Conservation (phyloP, 352 stramenopile species). For the Phytopythium delawarense region DNA sequence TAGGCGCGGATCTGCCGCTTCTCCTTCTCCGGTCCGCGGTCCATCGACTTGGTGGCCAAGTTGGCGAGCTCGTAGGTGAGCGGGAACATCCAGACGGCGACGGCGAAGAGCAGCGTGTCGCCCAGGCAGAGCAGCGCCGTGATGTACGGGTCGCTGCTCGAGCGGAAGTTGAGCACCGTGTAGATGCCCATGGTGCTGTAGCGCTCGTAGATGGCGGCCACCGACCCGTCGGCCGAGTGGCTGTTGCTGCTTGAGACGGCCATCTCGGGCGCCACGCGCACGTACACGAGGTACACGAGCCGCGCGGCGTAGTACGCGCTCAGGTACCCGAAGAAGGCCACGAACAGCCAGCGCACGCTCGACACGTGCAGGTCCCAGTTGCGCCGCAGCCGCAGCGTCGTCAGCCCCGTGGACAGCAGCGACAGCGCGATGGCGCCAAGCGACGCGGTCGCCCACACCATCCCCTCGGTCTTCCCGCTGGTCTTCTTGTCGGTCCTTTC, state of each 20-base stretch:
- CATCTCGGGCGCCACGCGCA: background rate
- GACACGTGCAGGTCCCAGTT: constrained; percentile 17
- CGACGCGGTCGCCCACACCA: constrained; percentile 10
- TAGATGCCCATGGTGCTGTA: constrained; percentile 12
- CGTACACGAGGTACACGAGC: constrained; percentile 10
- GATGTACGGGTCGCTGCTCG: constrained; percentile 4
- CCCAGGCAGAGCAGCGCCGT: constrained; percentile 10
- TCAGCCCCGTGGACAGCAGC: constrained; percentile 8
- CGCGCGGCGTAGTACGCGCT: constrained; percentile 3
- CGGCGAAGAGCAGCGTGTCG: constrained; percentile 10
- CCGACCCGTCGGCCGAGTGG: background rate
- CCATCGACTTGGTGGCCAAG: constrained; percentile 14
- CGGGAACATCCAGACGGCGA: constrained; percentile 15
- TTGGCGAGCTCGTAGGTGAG: constrained; percentile 20
- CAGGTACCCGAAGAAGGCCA: constrained; percentile 11
- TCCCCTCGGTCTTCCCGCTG: background rate
- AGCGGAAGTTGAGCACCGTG: constrained; percentile 12
- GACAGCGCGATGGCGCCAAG: constrained; percentile 8
- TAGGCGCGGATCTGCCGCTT: constrained; percentile 7
- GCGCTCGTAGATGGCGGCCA: constrained; percentile 5
- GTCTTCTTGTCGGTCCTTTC: too few relatives aligned
- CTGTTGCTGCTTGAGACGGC: constrained; percentile 1
- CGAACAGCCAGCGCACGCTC: constrained; percentile 11
- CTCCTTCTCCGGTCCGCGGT: constrained; percentile 11
- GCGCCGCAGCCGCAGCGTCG: constrained; percentile 15